These are phyloP conservation scores for Abrus pulchellus DNA, from an alignment of 306 rosid genomes.

Conservation along the genomic window DNA sequence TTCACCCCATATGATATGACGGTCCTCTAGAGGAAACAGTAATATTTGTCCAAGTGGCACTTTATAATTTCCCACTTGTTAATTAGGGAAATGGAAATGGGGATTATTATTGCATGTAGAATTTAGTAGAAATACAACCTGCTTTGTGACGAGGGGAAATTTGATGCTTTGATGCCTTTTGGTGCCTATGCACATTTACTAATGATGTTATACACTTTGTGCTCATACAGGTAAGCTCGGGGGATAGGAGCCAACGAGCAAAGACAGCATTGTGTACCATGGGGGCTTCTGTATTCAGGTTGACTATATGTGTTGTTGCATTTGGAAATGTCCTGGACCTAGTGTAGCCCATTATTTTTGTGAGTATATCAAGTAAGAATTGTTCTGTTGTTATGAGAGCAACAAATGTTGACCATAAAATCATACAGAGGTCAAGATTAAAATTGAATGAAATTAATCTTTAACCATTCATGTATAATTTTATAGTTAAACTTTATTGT, in stretches of 20 bases:
- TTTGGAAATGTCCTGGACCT: conserved; percentile 21
- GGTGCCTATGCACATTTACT: conserved; percentile 40
- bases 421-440: too few relatives aligned
- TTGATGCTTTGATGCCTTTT: conserved; percentile 29
- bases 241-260: conserved; percentile 82
- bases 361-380: background rate
- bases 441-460: too few relatives aligned
- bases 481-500: background rate
- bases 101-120: conserved; percentile 30
- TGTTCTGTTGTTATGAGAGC: background rate
- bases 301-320: conserved; percentile 41
- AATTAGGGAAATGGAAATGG: background rate
- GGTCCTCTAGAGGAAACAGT: conserved; percentile 18
- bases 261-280: conserved; percentile 81
- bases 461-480: too few relatives aligned
- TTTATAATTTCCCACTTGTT: conserved; percentile 9
- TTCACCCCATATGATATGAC: conserved; percentile 19
- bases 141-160: conserved; percentile 19
- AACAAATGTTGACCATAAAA: background rate
- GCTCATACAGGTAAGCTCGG: conserved; percentile 72
- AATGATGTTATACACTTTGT: conserved; percentile 37
- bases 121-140: conserved; percentile 33
- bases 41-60: conserved; percentile 29
- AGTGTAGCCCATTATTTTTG: conserved; percentile 15
- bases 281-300: conserved; percentile 99